phyloP scores from a whole-genome alignment of 2,329 filamentous ascomycete genomes.

The Penicillium concentricum region DNA sequence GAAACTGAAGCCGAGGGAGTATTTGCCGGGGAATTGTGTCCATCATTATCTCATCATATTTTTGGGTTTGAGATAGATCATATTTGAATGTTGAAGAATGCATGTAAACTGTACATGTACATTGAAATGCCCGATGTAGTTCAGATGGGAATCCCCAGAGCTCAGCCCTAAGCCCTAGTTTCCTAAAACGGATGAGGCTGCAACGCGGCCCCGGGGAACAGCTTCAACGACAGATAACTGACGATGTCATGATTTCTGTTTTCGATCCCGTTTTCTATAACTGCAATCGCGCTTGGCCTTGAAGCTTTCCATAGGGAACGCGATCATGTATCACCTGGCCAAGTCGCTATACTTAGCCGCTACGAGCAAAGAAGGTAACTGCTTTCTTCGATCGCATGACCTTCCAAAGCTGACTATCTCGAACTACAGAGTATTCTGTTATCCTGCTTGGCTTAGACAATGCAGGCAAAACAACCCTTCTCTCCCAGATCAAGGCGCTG shows the following conservation, averaged over 20 bases:
- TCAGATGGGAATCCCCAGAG: not conserved
- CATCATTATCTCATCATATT: not conserved
- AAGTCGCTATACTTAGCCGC: conserved; percentile 94
- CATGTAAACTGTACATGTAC: too few relatives aligned
- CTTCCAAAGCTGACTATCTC: not conserved
- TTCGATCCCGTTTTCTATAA: not conserved
- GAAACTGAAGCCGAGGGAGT: not conserved
- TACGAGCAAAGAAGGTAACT: conserved; percentile 87
- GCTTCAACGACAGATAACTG: conserved; percentile 1
- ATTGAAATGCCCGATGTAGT: not conserved
- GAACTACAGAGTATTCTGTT: conserved; percentile 79
- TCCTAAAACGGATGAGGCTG: conserved; percentile 25
- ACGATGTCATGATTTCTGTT: conserved; percentile 23
- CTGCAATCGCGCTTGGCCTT: conserved; percentile 15
- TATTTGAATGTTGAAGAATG: not conserved
- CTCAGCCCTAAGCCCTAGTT: conserved; percentile 30
- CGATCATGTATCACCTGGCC: conserved; percentile 86
- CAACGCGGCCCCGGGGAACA: not conserved
- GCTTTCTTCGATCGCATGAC: not conserved
- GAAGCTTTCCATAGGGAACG: conserved; percentile 19
- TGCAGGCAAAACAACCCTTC: conserved; percentile 96
- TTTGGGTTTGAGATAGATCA: not conserved
- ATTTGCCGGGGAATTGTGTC: not conserved
- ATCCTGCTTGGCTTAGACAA: conserved; percentile 97
- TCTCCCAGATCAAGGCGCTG: conserved; percentile 91